Evolutionary conservation across 2,329 filamentous ascomycete genomes (phyloP).

Genomic region (Cladosporium sp.): DNA sequence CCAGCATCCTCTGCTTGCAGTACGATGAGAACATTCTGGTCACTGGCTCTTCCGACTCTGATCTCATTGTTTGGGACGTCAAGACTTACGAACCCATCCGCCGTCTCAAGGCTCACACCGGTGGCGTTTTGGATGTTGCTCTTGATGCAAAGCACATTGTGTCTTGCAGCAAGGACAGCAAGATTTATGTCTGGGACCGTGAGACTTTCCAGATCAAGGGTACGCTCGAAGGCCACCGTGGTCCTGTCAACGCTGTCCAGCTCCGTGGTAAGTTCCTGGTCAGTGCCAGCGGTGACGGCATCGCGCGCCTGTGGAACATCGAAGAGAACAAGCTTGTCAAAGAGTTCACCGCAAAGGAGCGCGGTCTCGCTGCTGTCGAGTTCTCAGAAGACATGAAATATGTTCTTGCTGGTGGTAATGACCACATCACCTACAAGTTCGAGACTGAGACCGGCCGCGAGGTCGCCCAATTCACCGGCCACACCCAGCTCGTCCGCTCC

Average conservation of each 20-base stretch:
- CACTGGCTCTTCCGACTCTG: slow-evolving; percentile 88
- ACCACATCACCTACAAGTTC: slow-evolving; percentile 93
- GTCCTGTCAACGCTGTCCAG: slow-evolving; percentile 94
- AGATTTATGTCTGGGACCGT: slow-evolving; percentile 92
- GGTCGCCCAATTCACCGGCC: slow-evolving; percentile 74
- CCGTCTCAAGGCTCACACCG: slow-evolving; percentile 72
- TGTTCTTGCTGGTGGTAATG: slow-evolving; percentile 90
- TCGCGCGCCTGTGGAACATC: slow-evolving; percentile 93
- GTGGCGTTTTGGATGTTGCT: slow-evolving; percentile 88
- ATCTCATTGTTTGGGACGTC: slow-evolving; percentile 87
- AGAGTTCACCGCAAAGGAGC: slow-evolving; percentile 85
- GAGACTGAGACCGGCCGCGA: slow-evolving; percentile 86
- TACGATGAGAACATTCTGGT: slow-evolving; percentile 92
- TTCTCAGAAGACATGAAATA: slow-evolving; percentile 93
- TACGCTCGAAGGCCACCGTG: slow-evolving; percentile 77
- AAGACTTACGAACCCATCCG: slow-evolving; percentile 75
- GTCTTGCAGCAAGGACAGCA: slow-evolving; percentile 93
- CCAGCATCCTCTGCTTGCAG: slow-evolving; percentile 90
- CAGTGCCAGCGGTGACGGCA: slow-evolving; percentile 88
- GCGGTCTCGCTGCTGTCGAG: slow-evolving; percentile 91
- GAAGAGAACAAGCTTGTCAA: slow-evolving; percentile 82
- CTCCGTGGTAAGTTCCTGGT: slow-evolving; percentile 89
- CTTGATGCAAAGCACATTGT: slow-evolving; percentile 91
- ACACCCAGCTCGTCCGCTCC: slow-evolving; percentile 80
- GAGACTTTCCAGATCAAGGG: slow-evolving; percentile 70